These are phyloP conservation scores for Xylariaceae sp. DNA, from an alignment of 2,329 filamentous ascomycete species.

Conservation along the genomic window DNA sequence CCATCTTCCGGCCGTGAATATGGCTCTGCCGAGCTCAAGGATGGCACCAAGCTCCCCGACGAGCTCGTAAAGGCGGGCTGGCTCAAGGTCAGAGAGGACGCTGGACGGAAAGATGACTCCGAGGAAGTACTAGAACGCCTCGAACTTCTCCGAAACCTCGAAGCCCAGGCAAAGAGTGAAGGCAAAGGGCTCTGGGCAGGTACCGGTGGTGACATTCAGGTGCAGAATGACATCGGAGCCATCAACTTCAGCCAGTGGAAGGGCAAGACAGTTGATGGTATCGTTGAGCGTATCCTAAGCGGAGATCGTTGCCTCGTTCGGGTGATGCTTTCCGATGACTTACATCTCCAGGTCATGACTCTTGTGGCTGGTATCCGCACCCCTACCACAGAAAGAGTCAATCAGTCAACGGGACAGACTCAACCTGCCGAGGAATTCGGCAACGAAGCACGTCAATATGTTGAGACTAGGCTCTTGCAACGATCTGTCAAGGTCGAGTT, in stretches of 20 bases:
- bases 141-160: conserved; percentile 73
- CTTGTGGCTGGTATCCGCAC: conserved; percentile 86
- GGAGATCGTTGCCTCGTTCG: conserved; percentile 88
- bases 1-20: conserved; percentile 86
- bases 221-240: conserved; percentile 77
- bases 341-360: conserved; percentile 86
- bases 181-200: conserved; percentile 79
- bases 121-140: conserved; percentile 71
- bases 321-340: conserved; percentile 73
- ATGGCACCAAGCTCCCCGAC: conserved; percentile 76
- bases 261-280: conserved; percentile 76
- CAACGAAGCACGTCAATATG: conserved; percentile 83
- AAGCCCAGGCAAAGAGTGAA: conserved; percentile 74
- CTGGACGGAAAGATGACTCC: conserved; percentile 84
- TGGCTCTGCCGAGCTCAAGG: conserved; percentile 72
- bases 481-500: conserved; percentile 79
- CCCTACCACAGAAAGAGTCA: conserved; percentile 82
- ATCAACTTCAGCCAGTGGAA: conserved; percentile 82
- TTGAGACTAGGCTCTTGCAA: conserved; percentile 82
- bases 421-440: conserved; percentile 87
- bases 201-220: conserved; percentile 65
- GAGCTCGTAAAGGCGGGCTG: conserved; percentile 83
- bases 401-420: conserved; percentile 67
- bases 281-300: conserved; percentile 87
- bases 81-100: conserved; percentile 91